These are phyloP conservation scores for Mortierella sp. DNA, from an alignment of 371 early-diverging fungal genomes.

Conservation along the genomic window DNA sequence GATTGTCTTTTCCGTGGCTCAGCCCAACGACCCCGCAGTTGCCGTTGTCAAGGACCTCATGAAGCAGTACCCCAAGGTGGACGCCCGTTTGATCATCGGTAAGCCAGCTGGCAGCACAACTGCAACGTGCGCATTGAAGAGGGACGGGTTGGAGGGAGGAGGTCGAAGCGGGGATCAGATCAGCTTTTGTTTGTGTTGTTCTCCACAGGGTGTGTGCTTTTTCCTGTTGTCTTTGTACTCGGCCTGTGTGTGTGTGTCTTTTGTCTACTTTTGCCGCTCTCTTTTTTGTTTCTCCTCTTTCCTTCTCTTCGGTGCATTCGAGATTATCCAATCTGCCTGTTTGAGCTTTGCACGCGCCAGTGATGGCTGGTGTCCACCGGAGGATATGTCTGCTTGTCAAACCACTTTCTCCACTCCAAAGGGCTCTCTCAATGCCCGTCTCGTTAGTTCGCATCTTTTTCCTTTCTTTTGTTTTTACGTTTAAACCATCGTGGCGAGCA, in stretches of 20 bases:
- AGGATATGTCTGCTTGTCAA: not conserved
- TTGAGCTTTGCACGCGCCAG: slow-evolving; percentile 13
- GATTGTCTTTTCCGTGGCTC: slow-evolving; percentile 89
- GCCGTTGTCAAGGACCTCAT: slow-evolving; percentile 77
- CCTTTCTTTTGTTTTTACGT: slow-evolving; percentile 8
- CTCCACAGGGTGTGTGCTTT: slow-evolving; percentile 5
- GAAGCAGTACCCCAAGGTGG: slow-evolving; percentile 75
- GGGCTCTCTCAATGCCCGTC: not conserved
- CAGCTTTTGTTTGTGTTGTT: not conserved
- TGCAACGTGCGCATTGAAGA: not conserved
- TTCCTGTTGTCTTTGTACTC: not conserved
- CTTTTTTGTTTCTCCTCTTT: slow-evolving; percentile 62
- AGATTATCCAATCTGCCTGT: slow-evolving; percentile 21
- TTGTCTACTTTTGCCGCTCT: slow-evolving; percentile 50
- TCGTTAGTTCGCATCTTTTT: slow-evolving; percentile 17
- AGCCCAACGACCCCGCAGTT: slow-evolving; percentile 83
- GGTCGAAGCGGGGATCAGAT: slow-evolving; percentile 7
- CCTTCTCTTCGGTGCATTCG: slow-evolving; percentile 4
- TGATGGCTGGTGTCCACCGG: slow-evolving; percentile 14
- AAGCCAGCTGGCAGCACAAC: slow-evolving; percentile 9
- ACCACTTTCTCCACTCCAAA: not conserved
- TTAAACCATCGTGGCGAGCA: not conserved
- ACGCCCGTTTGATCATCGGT: slow-evolving; percentile 85
- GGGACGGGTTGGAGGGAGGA: not conserved
- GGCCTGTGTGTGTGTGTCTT: not conserved